Base-by-base conservation (phyloP, 345 rosid genomes). In the Dipteronia dyeriana region DNA sequence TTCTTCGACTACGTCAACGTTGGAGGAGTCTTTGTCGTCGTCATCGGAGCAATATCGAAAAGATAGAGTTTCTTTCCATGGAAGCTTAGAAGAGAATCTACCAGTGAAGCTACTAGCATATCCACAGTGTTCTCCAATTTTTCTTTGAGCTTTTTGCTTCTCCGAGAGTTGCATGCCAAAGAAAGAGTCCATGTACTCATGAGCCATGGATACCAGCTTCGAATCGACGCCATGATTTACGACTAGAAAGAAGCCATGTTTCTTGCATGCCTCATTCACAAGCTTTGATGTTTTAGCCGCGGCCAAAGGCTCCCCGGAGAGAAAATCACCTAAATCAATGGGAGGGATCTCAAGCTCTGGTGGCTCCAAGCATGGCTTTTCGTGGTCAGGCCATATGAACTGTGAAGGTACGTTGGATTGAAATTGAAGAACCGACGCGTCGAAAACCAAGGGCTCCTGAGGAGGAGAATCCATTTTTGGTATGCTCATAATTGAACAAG, bases 21-120 rank as follows among this genome's bases (percentile, higher is more conserved):
- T 82, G 7, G 59, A 29, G 4, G 80, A 19, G 19, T 62, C 39
- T 14, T 74, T 62, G 53, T 83, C 90, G 41, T 82, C 10, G 8
- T 9, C 45, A 41, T 9, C 90, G 0, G 82, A 90, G 1, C 82
- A 85, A 68, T 83, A 90, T 38, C 80, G 68, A 84, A 95, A 90
- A 49, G 99, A 90, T 10, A 95, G 83, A 0, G 99, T 95, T 81
- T 95, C 99, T 68, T 95, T 95, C 99, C 98, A 95, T 0, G 99
- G 99, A 74, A 95, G 91, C 78, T 90, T 95, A 14, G 90, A 85
- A 22, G 90, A 81, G 77, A 87, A 95, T 76, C 99, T 88, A 13
- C 96, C 93, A 19, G 92, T 88, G 76, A 91, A 95, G 80, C 98
- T 95, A 77, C 94, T 93, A 13, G 97, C 91, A 29, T 93, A 95